Conservation (phyloP, 768 basidiomycete genomes). For the Pleurotus tuber-regium region DNA sequence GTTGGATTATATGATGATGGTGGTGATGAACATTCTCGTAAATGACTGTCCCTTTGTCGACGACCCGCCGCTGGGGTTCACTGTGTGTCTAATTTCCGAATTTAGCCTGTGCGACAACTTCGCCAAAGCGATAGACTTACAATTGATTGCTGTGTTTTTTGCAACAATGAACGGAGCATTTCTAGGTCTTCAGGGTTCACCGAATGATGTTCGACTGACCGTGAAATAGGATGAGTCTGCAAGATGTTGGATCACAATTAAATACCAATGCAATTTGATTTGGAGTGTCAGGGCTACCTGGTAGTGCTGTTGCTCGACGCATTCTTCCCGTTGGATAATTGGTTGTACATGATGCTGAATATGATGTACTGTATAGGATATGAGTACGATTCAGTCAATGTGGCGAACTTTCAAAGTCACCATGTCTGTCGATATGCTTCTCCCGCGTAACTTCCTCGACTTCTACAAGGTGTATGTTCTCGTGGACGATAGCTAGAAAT, state of each 20-base stretch:
- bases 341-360: neutral
- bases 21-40: constrained; percentile 3
- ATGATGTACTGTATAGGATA: neutral
- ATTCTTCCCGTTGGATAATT: neutral
- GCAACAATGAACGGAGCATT: neutral
- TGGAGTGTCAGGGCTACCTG: neutral
- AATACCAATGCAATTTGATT: neutral
- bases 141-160: neutral
- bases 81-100: neutral
- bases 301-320: neutral
- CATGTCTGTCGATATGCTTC: neutral
- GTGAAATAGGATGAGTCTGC: neutral
- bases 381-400: too few relatives aligned
- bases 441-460: constrained; percentile 1
- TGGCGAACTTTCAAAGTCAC: too few relatives aligned
- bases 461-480: neutral
- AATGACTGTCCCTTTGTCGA: neutral
- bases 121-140: neutral
- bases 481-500: neutral
- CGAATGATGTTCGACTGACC: neutral
- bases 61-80: neutral
- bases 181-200: neutral
- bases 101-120: neutral
- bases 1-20: neutral
- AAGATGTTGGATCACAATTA: neutral